Evolutionary conservation across 164 flowering plant genomes (phyloP), one percentile per base, ranked within the genome.

Genomic region (Houttuynia cordata): DNA sequence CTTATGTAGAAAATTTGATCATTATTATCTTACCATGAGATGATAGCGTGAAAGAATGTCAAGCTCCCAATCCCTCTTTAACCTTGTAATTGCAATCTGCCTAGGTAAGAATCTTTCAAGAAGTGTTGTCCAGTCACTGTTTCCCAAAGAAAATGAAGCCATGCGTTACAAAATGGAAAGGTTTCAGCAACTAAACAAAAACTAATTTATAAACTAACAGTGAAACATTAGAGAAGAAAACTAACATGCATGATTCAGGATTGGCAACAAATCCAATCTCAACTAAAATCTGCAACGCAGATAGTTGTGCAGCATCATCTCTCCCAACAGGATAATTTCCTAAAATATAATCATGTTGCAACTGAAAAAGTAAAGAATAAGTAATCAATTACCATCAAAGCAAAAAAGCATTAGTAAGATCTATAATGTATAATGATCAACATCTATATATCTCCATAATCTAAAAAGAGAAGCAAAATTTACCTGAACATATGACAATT

Each of bases 321-420:
- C 86, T 82, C 65, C 97, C 99, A 77, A 94, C 95, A 58, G 99
- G 99, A 80, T 94, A 94, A 77, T 94, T 91, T 18, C 99, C 99
- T 77, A 83, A 64, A 20, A 88, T 79, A 76, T 94, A 94, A 75
- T 94, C 99, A 79, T 91, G 96, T 83, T 91, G 99, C 76, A 94
- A 74, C 99, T 94, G 87, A 61, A 67, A 65, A 23, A 74, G n/a
- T 23, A 23, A 50, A 49, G 59, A 64, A 50, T 42, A 12, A 54
- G 19, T 51, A 24, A 24, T 53, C 6, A 70, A 61, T n/a, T 34
- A 50, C 47, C 12, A 34, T 34, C 40, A 59, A 39, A 56, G 50
- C 13, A 45, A 21, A 18, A 22, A 24, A 25, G 64, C 7, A 64
- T 18, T 23, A 51, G 45, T 56, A 56, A 15, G 14, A 56, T 18